Conservation (phyloP, 164 flowering plant species). For the Amborella trichopoda region DNA sequence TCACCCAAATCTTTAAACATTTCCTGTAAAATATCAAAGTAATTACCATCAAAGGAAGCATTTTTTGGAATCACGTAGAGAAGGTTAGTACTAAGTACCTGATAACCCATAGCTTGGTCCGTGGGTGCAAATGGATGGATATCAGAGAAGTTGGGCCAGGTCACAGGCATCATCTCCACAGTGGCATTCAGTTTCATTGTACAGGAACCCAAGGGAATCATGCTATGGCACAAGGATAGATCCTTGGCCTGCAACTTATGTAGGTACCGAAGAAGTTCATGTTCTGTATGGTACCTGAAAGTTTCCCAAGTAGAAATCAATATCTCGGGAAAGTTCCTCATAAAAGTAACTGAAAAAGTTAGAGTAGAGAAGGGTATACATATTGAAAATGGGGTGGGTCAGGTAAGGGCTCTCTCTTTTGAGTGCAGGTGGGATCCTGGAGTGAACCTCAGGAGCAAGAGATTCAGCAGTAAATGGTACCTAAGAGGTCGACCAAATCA, state of each 20-base stretch:
- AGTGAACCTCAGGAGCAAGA: slow-evolving; percentile 69
- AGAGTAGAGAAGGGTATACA: slow-evolving; percentile 25
- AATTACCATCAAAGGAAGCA: neutral
- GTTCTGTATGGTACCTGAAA: slow-evolving; percentile 87
- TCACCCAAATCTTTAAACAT: slow-evolving; percentile 86
- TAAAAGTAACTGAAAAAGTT: neutral
- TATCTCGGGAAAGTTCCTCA: neutral
- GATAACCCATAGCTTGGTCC: slow-evolving; percentile 85
- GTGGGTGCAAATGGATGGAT: slow-evolving; percentile 92
- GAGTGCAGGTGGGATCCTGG: slow-evolving; percentile 57
- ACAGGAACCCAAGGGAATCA: slow-evolving; percentile 99
- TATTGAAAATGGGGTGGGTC: slow-evolving; percentile 83
- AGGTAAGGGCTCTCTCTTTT: slow-evolving; percentile 67
- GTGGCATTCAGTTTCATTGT: slow-evolving; percentile 99
- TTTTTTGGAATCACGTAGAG: neutral
- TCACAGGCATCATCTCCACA: slow-evolving; percentile 95
- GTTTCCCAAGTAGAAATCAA: neutral
- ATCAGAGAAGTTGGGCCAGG: slow-evolving; percentile 77
- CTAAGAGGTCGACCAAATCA: slow-evolving; percentile 20
- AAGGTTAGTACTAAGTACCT: slow-evolving; percentile 34
- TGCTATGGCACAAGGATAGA: slow-evolving; percentile 95
- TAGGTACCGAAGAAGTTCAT: slow-evolving; percentile 84
- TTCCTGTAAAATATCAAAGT: slow-evolving; percentile 35
- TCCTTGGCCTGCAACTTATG: slow-evolving; percentile 74
- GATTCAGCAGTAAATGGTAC: slow-evolving; percentile 84